phyloP scores from a whole-genome alignment of 108 stramenopile genomes.

The Craspedostauros australis region DNA sequence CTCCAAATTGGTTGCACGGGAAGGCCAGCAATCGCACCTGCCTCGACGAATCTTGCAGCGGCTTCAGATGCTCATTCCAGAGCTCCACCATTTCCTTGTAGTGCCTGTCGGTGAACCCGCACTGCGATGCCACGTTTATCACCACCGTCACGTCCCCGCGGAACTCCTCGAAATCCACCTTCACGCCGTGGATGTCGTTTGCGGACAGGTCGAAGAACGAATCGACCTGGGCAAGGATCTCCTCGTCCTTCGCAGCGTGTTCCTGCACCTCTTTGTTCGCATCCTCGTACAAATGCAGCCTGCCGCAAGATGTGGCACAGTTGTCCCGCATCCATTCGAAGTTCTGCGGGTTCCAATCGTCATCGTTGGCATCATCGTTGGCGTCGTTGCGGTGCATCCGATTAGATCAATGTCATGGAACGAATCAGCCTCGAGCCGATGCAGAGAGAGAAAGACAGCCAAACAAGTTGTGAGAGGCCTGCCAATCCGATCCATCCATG shows the following conservation, averaged over 20 bases:
- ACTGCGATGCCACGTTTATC: constrained; percentile 78
- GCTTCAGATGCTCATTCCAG: constrained; percentile 26
- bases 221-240: constrained; percentile 41
- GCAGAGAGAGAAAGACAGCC: no score
- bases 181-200: constrained; percentile 62
- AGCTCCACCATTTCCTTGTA: constrained; percentile 61
- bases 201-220: constrained; percentile 79
- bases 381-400: not conserved
- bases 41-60: constrained; percentile 13
- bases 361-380: not conserved
- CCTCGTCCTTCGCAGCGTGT: constrained; percentile 11
- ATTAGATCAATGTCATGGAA: not conserved
- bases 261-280: constrained; percentile 3
- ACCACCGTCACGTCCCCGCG: constrained; percentile 66
- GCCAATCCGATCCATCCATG: constrained; percentile 18
- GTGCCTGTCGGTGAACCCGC: constrained; percentile 78
- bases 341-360: constrained; percentile 6
- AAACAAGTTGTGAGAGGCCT: not conserved
- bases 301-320: constrained; percentile 35
- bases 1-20: constrained; percentile 87
- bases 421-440: no score
- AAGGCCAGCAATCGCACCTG: constrained; percentile 55
- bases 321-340: constrained; percentile 24
- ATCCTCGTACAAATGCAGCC: no score
- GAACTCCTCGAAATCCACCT: constrained; percentile 51